These are phyloP conservation scores for Hypoxylon sp. DNA, from an alignment of 2,329 filamentous ascomycete species.

Conservation along the genomic window DNA sequence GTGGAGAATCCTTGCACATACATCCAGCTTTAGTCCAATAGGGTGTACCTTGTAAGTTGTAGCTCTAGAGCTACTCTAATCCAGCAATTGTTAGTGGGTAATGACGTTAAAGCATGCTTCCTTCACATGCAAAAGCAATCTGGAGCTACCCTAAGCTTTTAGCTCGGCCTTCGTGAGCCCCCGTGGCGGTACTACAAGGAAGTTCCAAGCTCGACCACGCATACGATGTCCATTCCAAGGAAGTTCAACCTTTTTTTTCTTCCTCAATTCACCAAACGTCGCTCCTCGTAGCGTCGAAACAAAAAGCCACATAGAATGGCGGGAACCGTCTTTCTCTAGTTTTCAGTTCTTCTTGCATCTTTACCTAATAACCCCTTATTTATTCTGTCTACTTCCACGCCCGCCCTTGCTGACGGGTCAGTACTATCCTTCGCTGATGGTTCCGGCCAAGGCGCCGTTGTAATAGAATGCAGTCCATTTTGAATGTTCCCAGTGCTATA, in stretches of 20 bases:
- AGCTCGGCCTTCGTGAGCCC: conserved; percentile 15
- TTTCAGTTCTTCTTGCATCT: not conserved
- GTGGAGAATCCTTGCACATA: conserved; percentile 25
- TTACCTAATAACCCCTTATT: not conserved
- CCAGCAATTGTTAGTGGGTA: not conserved
- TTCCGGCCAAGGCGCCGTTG: conserved; percentile 19
- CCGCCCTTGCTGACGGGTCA: conserved; percentile 11
- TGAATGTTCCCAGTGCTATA: conserved; percentile 55
- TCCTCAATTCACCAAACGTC: not conserved
- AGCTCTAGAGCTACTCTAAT: conserved; percentile 12
- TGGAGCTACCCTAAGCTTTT: conserved; percentile 8
- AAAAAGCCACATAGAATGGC: conserved; percentile 22
- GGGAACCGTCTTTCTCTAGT: conserved; percentile 15
- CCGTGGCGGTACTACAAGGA: too few species aligned
- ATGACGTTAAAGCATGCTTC: conserved; percentile 3
- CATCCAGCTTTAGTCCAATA: not conserved
- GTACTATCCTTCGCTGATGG: conserved; percentile 14
- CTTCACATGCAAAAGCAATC: conserved; percentile 31
- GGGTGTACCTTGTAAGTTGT: not conserved
- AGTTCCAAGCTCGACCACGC: conserved; percentile 1
- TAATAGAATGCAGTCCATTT: conserved; percentile 39
- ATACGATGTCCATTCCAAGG: conserved; percentile 1
- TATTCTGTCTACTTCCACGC: not conserved
- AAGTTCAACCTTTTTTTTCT: not conserved
- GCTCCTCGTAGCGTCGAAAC: conserved; percentile 15